A percentile compares a stretch with the other conserved stretches of the same genome.
Conservation (phyloP, 495 filamentous ascomycete species). For the Penicillium coprophilum region DNA sequence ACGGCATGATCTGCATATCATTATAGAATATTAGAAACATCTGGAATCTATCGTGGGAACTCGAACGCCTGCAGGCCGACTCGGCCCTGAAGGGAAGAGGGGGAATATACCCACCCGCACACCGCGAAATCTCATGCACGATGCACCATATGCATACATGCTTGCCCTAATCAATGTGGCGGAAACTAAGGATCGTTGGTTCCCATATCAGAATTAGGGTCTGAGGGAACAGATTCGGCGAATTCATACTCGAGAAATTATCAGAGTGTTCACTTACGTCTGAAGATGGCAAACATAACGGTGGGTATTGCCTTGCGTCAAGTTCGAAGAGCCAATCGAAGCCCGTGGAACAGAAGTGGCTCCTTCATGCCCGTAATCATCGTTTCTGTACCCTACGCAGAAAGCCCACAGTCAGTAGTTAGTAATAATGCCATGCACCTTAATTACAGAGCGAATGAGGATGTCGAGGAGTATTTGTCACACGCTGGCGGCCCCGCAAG, state of each 20-base stretch:
- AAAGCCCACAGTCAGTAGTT: constrained; percentile 6
- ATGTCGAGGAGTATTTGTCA: constrained; percentile 6
- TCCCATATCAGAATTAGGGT: neutral
- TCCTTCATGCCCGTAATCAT: neutral
- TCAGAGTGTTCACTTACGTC: too few relatives aligned
- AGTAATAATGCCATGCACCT: constrained; percentile 8
- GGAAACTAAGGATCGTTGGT: constrained; percentile 17
- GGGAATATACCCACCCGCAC: neutral
- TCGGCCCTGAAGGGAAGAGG: constrained; percentile 12
- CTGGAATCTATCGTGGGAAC: neutral
- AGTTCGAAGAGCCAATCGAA: too few relatives aligned
- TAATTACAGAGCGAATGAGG: neutral
- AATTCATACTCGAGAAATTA: too few relatives aligned
- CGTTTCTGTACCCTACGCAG: neutral
- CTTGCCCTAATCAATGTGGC: constrained; percentile 15
- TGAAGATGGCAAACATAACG: neutral
- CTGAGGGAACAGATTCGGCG: too few relatives aligned
- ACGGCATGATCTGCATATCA: neutral
- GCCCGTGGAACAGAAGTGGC: neutral
- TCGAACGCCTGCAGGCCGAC: neutral
- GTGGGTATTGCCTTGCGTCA: constrained; percentile 6
- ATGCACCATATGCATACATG: neutral
- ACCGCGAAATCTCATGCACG: constrained; percentile 3
- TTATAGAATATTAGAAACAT: neutral
- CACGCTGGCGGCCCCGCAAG: neutral